A percentile compares a stretch with the other conserved stretches of the same genome.
Conservation (phyloP, 2,329 filamentous ascomycete species). For the Cordyceps tenuipes region DNA sequence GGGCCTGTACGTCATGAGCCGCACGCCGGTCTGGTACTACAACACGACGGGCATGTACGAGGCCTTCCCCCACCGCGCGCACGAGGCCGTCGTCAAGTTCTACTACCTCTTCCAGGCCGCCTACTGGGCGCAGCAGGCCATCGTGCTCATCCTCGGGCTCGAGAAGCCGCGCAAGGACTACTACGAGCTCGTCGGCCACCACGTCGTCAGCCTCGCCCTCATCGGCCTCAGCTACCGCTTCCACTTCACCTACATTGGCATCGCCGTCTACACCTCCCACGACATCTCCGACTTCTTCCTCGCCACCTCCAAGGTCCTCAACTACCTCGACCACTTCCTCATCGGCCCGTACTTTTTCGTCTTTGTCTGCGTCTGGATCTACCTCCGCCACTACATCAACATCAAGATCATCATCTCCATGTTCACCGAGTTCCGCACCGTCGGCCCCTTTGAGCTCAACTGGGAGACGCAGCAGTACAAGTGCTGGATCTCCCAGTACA, state of each 20-base stretch:
- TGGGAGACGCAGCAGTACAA: conserved; percentile 74
- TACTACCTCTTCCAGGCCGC: conserved; percentile 93
- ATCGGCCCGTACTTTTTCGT: conserved; percentile 77
- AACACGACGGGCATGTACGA: conserved; percentile 88
- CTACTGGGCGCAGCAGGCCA: conserved; percentile 92
- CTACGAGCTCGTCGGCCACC: conserved; percentile 84
- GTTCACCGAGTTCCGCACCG: conserved; percentile 64
- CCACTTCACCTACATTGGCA: conserved; percentile 91
- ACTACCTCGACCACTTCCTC: conserved; percentile 74
- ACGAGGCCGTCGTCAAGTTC: conserved; percentile 78
- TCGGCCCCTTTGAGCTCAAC: conserved; percentile 67
- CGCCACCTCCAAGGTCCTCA: conserved; percentile 83
- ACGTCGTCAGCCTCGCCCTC: conserved; percentile 78
- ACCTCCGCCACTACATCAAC: conserved; percentile 81
- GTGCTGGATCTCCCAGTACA: conserved; percentile 59
- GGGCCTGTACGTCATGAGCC: conserved; percentile 83
- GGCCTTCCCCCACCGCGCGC: conserved; percentile 72
- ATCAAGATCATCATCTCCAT: conserved; percentile 67
- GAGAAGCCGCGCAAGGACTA: conserved; percentile 95
- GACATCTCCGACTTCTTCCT: conserved; percentile 95
- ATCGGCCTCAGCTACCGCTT: conserved; percentile 87
- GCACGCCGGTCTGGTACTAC: conserved; percentile 93
- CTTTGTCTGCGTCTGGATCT: conserved; percentile 80
- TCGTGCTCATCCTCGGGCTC: conserved; percentile 76
- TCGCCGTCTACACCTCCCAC: conserved; percentile 90